Conservation (phyloP, 208 protist species). For the Crithidia brevicula region DNA sequence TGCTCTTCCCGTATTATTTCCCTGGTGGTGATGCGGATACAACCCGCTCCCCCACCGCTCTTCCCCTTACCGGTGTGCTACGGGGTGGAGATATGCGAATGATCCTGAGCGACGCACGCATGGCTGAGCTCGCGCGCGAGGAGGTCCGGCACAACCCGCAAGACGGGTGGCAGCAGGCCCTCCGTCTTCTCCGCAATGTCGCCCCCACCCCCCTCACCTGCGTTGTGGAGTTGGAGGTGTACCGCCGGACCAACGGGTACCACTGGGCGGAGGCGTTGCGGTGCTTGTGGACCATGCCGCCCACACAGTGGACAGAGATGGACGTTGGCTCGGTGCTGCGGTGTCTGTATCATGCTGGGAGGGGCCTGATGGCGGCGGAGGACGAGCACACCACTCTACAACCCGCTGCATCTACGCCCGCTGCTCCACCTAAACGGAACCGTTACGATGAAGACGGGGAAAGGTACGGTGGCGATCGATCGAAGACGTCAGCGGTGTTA, state of each 20-base stretch:
- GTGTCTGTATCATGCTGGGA: constrained; percentile 48
- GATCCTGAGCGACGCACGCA: constrained; percentile 34
- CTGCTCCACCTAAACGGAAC: background rate
- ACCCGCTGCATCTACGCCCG: background rate
- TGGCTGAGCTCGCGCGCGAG: constrained; percentile 31
- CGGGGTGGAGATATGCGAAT: constrained; percentile 23
- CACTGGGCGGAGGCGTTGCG: constrained; percentile 40
- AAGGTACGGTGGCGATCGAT: background rate
- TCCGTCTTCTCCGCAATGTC: constrained; percentile 40
- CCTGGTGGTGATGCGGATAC: background rate
- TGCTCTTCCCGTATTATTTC: constrained; percentile 29
- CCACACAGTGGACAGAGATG: constrained; percentile 62
- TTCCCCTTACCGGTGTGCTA: constrained; percentile 2
- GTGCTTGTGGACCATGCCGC: constrained; percentile 37
- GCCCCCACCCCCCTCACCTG: constrained; percentile 31
- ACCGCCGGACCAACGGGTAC: constrained; percentile 37
- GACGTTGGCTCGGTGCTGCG: constrained; percentile 57
- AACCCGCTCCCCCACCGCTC: background rate
- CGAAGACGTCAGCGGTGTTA: constrained; percentile 2
- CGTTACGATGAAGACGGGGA: background rate
- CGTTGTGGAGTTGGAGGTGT: constrained; percentile 46
- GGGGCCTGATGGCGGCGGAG: background rate
- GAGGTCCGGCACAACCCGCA: constrained; percentile 20
- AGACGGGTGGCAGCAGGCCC: constrained; percentile 43
- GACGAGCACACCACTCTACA: background rate